Percentiles rank a stretch among this genome's conserved stretches.
phyloP scores from a whole-genome alignment of 2,329 filamentous ascomycete species.

The Dactylellina parvicollis region DNA sequence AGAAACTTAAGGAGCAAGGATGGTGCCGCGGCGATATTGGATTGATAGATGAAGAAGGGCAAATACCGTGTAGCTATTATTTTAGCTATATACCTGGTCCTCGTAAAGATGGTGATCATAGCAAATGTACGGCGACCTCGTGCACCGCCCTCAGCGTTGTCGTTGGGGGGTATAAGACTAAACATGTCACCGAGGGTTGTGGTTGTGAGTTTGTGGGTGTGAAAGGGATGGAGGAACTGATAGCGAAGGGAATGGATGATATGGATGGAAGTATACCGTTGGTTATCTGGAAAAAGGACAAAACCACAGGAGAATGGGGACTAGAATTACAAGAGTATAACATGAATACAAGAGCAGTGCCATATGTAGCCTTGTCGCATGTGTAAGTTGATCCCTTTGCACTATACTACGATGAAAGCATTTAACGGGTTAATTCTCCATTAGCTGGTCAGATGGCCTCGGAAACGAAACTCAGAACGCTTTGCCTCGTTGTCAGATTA shows the following conservation, averaged over 20 bases:
- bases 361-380: conserved; percentile 61
- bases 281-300: conserved; percentile 44
- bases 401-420: background rate
- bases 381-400: conserved; percentile 50
- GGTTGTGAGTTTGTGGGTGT: conserved; percentile 56
- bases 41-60: background rate
- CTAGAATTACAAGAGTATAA: background rate
- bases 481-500: conserved; percentile 60
- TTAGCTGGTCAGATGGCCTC: conserved; percentile 60
- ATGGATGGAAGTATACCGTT: conserved; percentile 19
- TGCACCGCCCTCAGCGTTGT: conserved; percentile 60
- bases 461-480: conserved; percentile 59
- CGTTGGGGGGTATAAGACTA: conserved; percentile 57
- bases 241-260: conserved; percentile 24
- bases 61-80: background rate
- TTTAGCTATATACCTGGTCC: background rate
- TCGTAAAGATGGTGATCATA: conserved; percentile 55
- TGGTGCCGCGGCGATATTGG: background rate
- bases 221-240: conserved; percentile 50
- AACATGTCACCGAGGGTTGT: conserved; percentile 56
- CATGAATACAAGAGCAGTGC: conserved; percentile 56
- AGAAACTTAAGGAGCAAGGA: background rate
- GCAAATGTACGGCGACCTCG: conserved; percentile 56
- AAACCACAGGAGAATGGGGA: conserved; percentile 46
- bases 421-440: background rate